Evolutionary conservation across 1,139 yeast species (phyloP), one percentile per base, ranked within the genome.

Genomic region (Arxiozyma telluris): DNA sequence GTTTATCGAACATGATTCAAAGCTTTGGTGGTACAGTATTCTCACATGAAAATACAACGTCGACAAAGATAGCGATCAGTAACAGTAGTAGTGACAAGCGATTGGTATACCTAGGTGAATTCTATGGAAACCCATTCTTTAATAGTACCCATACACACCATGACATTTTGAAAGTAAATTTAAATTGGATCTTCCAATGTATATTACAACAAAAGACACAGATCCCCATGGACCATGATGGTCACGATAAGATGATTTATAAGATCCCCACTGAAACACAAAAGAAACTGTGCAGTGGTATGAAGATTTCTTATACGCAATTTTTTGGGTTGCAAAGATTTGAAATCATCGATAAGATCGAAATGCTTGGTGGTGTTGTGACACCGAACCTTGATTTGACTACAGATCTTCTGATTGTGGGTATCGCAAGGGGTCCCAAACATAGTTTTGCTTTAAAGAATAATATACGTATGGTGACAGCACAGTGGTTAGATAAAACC

Each of bases 291-390:
- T 46, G 49, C 17, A 25, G 39, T 38, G 27, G 25, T 8, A 27
- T 42, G 46, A 43, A 43, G 21, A 44, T 44, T 11, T 27, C 41
- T 1, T 49, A 41, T 15, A 49, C 47, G 3, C 47, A 44, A n/a
- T 42, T 49, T 11, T 42, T 41, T 27, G 51, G 51, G 17, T 49
- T 27, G 30, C 21, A 49, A 30, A 41, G 51, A 30, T 21, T 15
- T 34, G 27, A 42, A 18, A 38, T 49, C n/a, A 49, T 34, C 15
- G 38, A 49, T 42, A 20, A 42, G 22, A 49, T 49, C 17, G 45
- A 22, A 30, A 42, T 49, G 47, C 51, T 49, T 42, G 51, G 51
- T 34, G 51, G 51, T n/a, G 21, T n/a, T 9, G 18, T 41, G 8
- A 27, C 22, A 15, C 23, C 51, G 9, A 25, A 41, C 22, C n/a